Evolutionary conservation across 2,329 filamentous ascomycete species (phyloP).

Genomic region (Ophiosphaerella narmari): DNA sequence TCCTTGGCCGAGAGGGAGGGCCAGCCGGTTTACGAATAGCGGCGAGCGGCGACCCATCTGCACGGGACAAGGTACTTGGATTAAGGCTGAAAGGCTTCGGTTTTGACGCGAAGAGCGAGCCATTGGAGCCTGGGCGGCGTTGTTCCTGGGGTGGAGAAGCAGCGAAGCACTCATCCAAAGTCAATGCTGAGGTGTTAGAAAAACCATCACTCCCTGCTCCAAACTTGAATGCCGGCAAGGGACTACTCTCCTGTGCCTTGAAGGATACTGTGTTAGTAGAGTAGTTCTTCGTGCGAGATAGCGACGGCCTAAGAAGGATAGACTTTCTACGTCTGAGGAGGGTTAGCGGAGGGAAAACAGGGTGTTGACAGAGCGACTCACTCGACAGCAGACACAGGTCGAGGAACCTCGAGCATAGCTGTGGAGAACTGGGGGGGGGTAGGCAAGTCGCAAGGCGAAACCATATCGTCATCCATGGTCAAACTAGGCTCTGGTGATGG

Average conservation of each 20-base stretch:
- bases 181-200: conserved; percentile 63
- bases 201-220: conserved; percentile 61
- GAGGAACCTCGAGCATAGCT: conserved; percentile 36
- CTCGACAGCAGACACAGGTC: conserved; percentile 45
- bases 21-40: conserved; percentile 68
- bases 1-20: conserved; percentile 73
- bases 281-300: conserved; percentile 75
- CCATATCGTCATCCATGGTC: conserved; percentile 52
- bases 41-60: conserved; percentile 74
- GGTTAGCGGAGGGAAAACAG: conserved; percentile 21
- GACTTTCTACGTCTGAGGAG: conserved; percentile 39
- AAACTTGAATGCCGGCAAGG: conserved; percentile 77
- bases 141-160: conserved; percentile 75
- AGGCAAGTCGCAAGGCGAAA: conserved; percentile 41
- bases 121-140: conserved; percentile 60
- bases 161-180: conserved; percentile 78
- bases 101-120: conserved; percentile 61
- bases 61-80: conserved; percentile 57
- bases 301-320: conserved; percentile 71
- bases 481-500: conserved; percentile 66
- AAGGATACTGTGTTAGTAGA: conserved; percentile 69
- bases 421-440: conserved; percentile 32
- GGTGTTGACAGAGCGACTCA: conserved; percentile 24
- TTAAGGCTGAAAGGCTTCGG: conserved; percentile 68
- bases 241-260: conserved; percentile 64